Evolutionary conservation across 768 basidiomycete species (phyloP).

Genomic region (Russula emetica): DNA sequence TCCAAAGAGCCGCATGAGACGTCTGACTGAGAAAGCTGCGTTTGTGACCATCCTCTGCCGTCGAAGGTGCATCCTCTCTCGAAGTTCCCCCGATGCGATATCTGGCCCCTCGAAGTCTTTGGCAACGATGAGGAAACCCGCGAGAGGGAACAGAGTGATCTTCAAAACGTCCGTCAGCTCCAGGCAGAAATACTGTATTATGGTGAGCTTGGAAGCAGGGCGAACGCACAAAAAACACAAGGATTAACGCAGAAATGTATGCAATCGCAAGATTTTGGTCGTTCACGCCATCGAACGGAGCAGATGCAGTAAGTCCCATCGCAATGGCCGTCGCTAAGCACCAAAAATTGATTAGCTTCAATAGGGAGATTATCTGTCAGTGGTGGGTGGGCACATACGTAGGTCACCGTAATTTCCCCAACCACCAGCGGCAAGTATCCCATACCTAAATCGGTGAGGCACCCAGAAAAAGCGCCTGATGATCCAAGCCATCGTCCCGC

Average conservation of each 20-base stretch:
- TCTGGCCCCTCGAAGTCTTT: slow-evolving; percentile 67
- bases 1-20: background rate
- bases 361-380: background rate
- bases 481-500: slow-evolving; percentile 51
- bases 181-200: background rate
- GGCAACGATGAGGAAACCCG: slow-evolving; percentile 49
- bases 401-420: slow-evolving; percentile 71
- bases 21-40: background rate
- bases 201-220: background rate
- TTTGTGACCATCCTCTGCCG: slow-evolving; percentile 30
- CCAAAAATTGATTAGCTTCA: background rate
- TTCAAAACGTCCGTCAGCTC: slow-evolving; percentile 28
- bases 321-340: slow-evolving; percentile 58
- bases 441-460: slow-evolving; percentile 70
- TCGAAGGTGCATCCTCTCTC: slow-evolving; percentile 42
- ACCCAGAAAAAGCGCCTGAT: slow-evolving; percentile 67
- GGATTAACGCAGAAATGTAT: slow-evolving; percentile 58
- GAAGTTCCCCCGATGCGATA: slow-evolving; percentile 52
- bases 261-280: slow-evolving; percentile 64
- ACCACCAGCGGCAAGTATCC: slow-evolving; percentile 62
- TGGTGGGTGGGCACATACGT: slow-evolving; percentile 41
- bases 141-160: slow-evolving; percentile 64
- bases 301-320: slow-evolving; percentile 54
- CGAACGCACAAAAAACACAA: slow-evolving; percentile 52
- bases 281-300: slow-evolving; percentile 53